Percentiles rank a stretch among this genome's conserved stretches.
phyloP scores from a whole-genome alignment of 164 flowering plant species.

The Stephania cephalantha region DNA sequence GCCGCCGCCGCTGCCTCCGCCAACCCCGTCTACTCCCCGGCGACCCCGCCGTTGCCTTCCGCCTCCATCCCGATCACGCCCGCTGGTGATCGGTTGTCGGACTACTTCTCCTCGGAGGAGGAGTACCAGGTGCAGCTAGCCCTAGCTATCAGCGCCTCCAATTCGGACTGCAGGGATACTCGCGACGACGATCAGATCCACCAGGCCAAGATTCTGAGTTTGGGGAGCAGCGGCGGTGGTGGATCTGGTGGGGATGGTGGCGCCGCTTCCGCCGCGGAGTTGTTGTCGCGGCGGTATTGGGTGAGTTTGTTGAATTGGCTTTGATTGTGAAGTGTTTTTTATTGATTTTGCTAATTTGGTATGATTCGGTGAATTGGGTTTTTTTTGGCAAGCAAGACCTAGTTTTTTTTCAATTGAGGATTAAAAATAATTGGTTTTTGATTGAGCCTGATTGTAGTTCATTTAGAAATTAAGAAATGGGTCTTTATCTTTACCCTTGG shows the following conservation, averaged over 20 bases:
- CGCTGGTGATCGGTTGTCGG: conserved; percentile 25
- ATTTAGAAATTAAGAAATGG: background rate
- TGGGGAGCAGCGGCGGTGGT: conserved; percentile 32
- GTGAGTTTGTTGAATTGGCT: conserved; percentile 34
- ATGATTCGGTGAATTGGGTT: background rate
- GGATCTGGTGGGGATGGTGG: conserved; percentile 28
- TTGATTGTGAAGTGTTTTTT: background rate
- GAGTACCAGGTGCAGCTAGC: conserved; percentile 91
- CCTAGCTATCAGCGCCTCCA: conserved; percentile 87
- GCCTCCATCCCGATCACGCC: conserved; percentile 16
- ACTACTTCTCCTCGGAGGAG: conserved; percentile 75
- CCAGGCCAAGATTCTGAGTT: conserved; percentile 62
- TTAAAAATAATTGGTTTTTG: background rate
- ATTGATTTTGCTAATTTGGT: background rate
- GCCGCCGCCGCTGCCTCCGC: background rate
- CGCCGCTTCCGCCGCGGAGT: conserved; percentile 37
- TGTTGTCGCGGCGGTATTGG: conserved; percentile 64
- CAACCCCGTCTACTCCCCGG: background rate
- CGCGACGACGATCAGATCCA: conserved; percentile 78
- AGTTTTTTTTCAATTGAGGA: background rate
- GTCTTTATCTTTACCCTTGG: background rate
- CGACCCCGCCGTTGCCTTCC: background rate
- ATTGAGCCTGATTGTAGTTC: background rate
- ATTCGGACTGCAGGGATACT: conserved; percentile 46
- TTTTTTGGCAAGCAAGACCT: background rate